Percentiles rank a stretch among this genome's conserved stretches.
phyloP scores from a whole-genome alignment of 1,284 basidiomycete species.

The Sutorius eximius region DNA sequence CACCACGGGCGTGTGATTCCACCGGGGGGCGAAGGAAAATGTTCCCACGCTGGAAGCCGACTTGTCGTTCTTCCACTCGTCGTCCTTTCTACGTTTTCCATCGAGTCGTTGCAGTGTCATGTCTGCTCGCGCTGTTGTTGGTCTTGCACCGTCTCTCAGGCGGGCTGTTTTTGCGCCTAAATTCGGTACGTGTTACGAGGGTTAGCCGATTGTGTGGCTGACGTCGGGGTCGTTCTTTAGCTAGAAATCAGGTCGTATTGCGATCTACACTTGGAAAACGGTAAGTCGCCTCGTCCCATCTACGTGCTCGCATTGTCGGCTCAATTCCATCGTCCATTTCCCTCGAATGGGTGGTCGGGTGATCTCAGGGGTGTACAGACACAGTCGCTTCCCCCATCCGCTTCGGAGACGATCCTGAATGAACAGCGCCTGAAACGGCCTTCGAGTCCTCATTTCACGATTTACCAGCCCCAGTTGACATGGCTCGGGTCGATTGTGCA shows the following conservation, averaged over 20 bases:
- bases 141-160: conserved; percentile 54
- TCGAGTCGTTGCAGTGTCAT: conserved; percentile 38
- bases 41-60: conserved; percentile 23
- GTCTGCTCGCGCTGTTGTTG: conserved; percentile 53
- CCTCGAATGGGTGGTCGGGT: no score
- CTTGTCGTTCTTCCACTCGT: background rate
- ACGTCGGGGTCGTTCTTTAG: conserved; percentile 25
- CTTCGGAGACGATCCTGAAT: conserved; percentile 75
- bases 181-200: conserved; percentile 39
- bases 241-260: conserved; percentile 44
- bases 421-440: conserved; percentile 84
- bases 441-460: conserved; percentile 89
- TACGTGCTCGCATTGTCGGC: background rate
- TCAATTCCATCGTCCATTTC: background rate
- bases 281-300: conserved; percentile 33
- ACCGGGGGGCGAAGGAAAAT: background rate
- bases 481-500: conserved; percentile 86
- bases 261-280: conserved; percentile 48
- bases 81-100: background rate
- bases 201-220: background rate
- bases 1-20: conserved; percentile 12
- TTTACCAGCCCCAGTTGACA: conserved; percentile 95
- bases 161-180: conserved; percentile 49
- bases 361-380: conserved; percentile 55
- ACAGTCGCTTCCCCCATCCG: conserved; percentile 59